Evolutionary conservation across 2,329 filamentous ascomycete genomes (phyloP), one percentile per base, ranked within the genome.

Genomic region (Canariomyces notabilis): DNA sequence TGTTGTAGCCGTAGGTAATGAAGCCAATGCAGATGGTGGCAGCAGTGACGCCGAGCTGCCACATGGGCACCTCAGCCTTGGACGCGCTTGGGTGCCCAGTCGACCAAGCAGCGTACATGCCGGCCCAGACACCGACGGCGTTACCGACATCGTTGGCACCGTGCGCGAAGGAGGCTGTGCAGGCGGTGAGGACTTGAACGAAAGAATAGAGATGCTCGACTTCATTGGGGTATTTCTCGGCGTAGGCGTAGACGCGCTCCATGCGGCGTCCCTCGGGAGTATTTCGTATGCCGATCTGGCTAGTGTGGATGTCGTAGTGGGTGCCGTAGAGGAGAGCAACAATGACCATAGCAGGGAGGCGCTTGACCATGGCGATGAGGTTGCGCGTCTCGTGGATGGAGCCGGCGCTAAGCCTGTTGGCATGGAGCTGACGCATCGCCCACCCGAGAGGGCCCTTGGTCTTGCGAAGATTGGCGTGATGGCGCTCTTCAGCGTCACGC

Each of bases 261-360:
- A 88, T 87, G 51, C 86, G 83, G 29, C 69, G 69, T 48, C 85
- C 86, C 50, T 89, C 85, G 6, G 85, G 85, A 1, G 85, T 88
- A 18, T 85, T 85, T 11, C 72, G 61, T 36, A 87, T 75, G 61
- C 86, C 86, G 42, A 73, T 72, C 71, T 89, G 86, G 4, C 84
- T 83, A 39, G 78, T 75, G 73, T 90, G 86, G 59, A 90, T 91
- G 57, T 91, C 87, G 68, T 90, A 91, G 74, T 90, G 74, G 20
- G 84, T 63, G 64, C 87, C 87, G 62, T 91, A 91, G 42, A 89
- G 76, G 14, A 72, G 61, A 45, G 74, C 85, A 53, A 72, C 73
- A 35, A 81, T 73, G 51, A 87, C 63, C 66, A 76, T 75, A 41
- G 87, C 85, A 0, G 87, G 87, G 7, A 90, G 61, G 18, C 86